phyloP scores from a whole-genome alignment of 2,329 filamentous ascomycete species.

The Ophiostoma pallidulum region DNA sequence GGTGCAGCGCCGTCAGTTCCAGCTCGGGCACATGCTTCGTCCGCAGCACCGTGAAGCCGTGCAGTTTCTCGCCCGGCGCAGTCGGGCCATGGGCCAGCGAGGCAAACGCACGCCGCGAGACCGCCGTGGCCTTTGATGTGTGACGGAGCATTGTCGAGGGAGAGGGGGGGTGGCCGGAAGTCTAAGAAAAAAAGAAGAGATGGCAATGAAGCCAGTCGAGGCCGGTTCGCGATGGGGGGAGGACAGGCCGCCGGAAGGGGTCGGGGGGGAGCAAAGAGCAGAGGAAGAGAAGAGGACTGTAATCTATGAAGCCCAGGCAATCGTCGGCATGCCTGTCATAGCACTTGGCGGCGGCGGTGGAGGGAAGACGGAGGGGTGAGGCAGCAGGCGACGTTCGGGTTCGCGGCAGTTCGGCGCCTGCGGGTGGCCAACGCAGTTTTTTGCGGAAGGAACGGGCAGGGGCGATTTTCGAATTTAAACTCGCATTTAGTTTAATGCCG shows the following conservation, averaged over 20 bases:
- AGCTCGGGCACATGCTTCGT: conserved; percentile 90
- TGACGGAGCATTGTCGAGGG: conserved; percentile 9
- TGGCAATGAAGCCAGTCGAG: no score
- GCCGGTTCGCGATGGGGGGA: no score
- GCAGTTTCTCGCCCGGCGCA: conserved; percentile 71
- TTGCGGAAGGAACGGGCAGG: no score
- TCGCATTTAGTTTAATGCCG: no score
- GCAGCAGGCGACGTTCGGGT: not conserved
- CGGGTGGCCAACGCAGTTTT: conserved; percentile 6
- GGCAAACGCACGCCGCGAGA: conserved; percentile 11
- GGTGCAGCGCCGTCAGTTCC: conserved; percentile 79
- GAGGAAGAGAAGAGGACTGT: not conserved
- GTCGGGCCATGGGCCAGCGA: conserved; percentile 55
- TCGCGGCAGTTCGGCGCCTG: not conserved
- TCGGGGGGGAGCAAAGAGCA: no score
- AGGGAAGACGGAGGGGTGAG: not conserved
- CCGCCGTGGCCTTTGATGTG: conserved; percentile 6
- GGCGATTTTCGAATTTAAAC: not conserved
- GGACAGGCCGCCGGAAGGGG: no score
- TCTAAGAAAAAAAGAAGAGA: not conserved
- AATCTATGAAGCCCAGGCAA: conserved; percentile 10
- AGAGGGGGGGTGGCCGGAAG: no score
- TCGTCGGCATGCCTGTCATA: conserved; percentile 14
- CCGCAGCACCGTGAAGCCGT: conserved; percentile 86
- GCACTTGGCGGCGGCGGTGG: conserved; percentile 2